Evolutionary conservation across 1,284 basidiomycete species (phyloP).

Genomic region (Termitomyces sp.): DNA sequence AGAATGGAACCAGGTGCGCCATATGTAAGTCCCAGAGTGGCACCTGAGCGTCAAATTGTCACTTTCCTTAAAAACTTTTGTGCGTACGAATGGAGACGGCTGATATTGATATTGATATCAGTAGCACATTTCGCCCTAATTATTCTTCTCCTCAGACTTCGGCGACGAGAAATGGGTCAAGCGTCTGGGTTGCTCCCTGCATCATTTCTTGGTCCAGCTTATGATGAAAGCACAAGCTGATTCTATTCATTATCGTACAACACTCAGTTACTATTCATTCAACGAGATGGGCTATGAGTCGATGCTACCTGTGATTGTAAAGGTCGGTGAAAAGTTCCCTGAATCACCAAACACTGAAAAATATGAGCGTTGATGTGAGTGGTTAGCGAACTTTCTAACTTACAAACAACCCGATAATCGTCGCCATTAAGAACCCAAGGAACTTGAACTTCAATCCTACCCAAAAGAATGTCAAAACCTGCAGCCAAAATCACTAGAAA

Average conservation of each 20-base stretch:
- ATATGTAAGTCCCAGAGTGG: not conserved
- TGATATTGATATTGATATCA: not conserved
- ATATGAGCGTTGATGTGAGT: not conserved
- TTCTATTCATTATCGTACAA: not conserved
- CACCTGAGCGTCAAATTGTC: too few relatives aligned
- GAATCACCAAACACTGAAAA: conserved; percentile 46
- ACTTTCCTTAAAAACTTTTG: not conserved
- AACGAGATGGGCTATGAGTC: not conserved
- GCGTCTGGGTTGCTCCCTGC: not conserved
- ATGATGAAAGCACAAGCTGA: not conserved
- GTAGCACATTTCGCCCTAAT: not conserved
- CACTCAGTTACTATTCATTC: not conserved
- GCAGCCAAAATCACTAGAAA: conserved; percentile 26
- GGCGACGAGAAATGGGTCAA: not conserved
- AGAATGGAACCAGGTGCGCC: not conserved
- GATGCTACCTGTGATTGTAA: conserved; percentile 2
- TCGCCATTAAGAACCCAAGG: conserved; percentile 32
- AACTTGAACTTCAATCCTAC: conserved; percentile 34
- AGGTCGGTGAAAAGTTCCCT: conserved; percentile 31
- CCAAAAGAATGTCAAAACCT: conserved; percentile 33
- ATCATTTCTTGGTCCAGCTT: not conserved
- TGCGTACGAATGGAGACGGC: not conserved
- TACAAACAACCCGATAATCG: conserved; percentile 41
- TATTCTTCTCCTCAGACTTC: not conserved
- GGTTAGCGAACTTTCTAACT: conserved; percentile 18